A percentile compares a stretch with the other conserved stretches of the same genome.
Evolutionary conservation across 2,329 filamentous ascomycete genomes (phyloP).

Genomic region (Arthroderma sp.): DNA sequence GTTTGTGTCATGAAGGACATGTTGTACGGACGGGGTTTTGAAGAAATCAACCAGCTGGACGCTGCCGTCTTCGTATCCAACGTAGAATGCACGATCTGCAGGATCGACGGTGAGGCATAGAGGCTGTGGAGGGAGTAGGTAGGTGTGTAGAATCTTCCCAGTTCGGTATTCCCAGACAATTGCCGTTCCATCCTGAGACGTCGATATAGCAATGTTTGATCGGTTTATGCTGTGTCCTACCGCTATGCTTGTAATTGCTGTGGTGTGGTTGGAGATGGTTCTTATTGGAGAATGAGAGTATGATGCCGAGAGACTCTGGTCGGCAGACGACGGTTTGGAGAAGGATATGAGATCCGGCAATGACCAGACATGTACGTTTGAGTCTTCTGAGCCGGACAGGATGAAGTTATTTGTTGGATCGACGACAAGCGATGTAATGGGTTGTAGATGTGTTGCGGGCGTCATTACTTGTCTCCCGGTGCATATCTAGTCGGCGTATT

Average conservation of each 20-base stretch:
- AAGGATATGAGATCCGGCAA: slow-evolving; percentile 60
- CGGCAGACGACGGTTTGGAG: slow-evolving; percentile 32
- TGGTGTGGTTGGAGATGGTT: slow-evolving; percentile 61
- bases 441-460: slow-evolving; percentile 32
- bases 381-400: slow-evolving; percentile 48
- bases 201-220: slow-evolving; percentile 72
- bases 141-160: slow-evolving; percentile 64
- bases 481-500: slow-evolving; percentile 23
- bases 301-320: slow-evolving; percentile 32
- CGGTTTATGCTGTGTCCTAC: slow-evolving; percentile 57
- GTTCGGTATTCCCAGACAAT: slow-evolving; percentile 87
- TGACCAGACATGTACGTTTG: slow-evolving; percentile 87
- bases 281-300: slow-evolving; percentile 51
- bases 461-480: slow-evolving; percentile 37
- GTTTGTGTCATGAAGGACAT: slow-evolving; percentile 26
- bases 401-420: slow-evolving; percentile 49
- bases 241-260: slow-evolving; percentile 37
- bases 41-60: slow-evolving; percentile 71
- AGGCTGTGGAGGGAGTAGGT: slow-evolving; percentile 64
- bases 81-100: slow-evolving; percentile 68
- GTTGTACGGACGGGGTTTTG: slow-evolving; percentile 35
- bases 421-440: slow-evolving; percentile 60
- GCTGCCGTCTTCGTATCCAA: slow-evolving; percentile 67
- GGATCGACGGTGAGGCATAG: slow-evolving; percentile 67
- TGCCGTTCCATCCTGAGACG: slow-evolving; percentile 74